Percentiles rank a stretch among this genome's conserved stretches.
Evolutionary conservation across 768 basidiomycete genomes (phyloP).

Genomic region (Mycena olivaceomarginata): DNA sequence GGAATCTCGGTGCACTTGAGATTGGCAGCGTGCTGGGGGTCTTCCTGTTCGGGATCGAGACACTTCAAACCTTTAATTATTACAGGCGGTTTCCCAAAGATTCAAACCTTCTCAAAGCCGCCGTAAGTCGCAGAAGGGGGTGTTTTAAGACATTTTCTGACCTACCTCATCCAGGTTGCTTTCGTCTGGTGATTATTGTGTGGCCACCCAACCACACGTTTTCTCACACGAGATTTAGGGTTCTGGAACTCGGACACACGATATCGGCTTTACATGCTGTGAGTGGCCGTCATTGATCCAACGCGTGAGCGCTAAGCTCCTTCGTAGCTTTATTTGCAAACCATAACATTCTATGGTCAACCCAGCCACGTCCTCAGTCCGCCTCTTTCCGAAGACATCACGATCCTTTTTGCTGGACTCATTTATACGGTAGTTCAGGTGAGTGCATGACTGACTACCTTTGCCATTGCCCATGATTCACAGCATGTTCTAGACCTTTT

Average conservation of each 20-base stretch:
- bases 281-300: not conserved
- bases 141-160: not conserved
- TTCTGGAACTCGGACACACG: slow-evolving; percentile 29
- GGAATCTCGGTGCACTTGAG: slow-evolving; percentile 17
- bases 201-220: too few relatives aligned
- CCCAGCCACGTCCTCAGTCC: not conserved
- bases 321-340: slow-evolving; percentile 15
- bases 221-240: not conserved
- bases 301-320: not conserved
- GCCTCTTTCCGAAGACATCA: slow-evolving; percentile 15
- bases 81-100: slow-evolving; percentile 6
- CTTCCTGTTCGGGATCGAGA: slow-evolving; percentile 25
- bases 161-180: not conserved
- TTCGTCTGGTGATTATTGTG: slow-evolving; percentile 8
- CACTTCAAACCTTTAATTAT: slow-evolving; percentile 26
- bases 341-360: slow-evolving; percentile 29
- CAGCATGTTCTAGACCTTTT: slow-evolving; percentile 3
- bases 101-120: slow-evolving; percentile 13
- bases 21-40: slow-evolving; percentile 9
- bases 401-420: slow-evolving; percentile 19
- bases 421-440: slow-evolving; percentile 31
- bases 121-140: not conserved
- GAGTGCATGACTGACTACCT: not conserved
- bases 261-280: slow-evolving; percentile 28
- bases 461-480: not conserved